Base-by-base conservation (phyloP, 805 yeast genomes). In the Yamadazyma insecticola region DNA sequence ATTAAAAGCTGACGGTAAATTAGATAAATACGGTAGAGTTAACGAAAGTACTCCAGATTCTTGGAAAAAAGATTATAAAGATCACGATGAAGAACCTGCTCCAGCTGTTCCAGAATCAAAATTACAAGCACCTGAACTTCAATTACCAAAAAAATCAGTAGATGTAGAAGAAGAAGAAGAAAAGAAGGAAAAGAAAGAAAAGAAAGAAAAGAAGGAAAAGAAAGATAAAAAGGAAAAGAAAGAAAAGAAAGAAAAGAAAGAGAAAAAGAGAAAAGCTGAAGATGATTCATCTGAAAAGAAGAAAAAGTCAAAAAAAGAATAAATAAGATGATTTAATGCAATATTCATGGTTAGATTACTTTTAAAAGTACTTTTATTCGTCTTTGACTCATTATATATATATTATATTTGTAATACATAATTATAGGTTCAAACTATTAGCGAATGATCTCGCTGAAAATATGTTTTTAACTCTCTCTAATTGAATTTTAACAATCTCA, bases 1-100 rank as follows among this genome's bases (percentile, higher is more conserved):
- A 72, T 71, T 92, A 74, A 90, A 89, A 76, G 83, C 94, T 33
- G 95, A 84, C 45, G 98, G 97, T 54, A 90, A 92, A 68, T 78
- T 92, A 55, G 98, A 92, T 72, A 86, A 90, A 67, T 92, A 67
- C 55, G 98, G 98, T 43, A 81, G 96, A 70, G 72, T 70, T 43
- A 92, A 88, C 55, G 98, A 92, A 64, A 81, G 76, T 59, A 92
- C 98, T 17, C 98, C 98, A 51, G 83, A 76, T 28, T 72, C 77
- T 24, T 92, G 98, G 98, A 88, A 87, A 70, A 70, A 72, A 49
- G 78, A 76, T 29, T 92, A 90, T 60, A 83, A 81, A 47, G 77
- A 81, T 55, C 83, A 76, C 53, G 67, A 61, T 30, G 81, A 73
- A 36, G 71, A 67, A 30, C 65, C 68, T 14, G 80, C 81, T 29